Conservation (phyloP, 2,329 filamentous ascomycete species). For the Falciphora oryzae region DNA sequence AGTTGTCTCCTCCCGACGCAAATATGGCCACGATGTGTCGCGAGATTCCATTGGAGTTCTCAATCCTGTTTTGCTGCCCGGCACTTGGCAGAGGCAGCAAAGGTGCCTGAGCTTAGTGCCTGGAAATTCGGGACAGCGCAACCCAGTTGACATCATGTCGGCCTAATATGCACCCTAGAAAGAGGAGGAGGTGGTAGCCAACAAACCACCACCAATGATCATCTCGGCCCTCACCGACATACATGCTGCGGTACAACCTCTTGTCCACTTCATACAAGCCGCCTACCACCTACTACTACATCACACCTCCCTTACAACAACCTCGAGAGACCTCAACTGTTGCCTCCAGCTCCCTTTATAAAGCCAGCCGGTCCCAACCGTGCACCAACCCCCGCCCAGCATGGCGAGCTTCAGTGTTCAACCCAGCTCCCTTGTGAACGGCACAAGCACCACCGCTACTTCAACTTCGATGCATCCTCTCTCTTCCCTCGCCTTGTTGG, state of each 20-base stretch:
- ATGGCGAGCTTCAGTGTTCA: constrained; percentile 1
- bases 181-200: neutral
- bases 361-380: neutral
- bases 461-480: constrained; percentile 34
- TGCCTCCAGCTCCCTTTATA: neutral
- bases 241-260: neutral
- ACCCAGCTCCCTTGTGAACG: constrained; percentile 8
- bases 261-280: neutral
- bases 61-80: neutral
- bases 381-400: neutral
- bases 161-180: neutral
- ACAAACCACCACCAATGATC: too few relatives aligned
- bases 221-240: neutral
- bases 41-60: neutral
- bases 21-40: too few relatives aligned
- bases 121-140: neutral
- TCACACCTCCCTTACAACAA: neutral
- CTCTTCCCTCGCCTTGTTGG: constrained; percentile 43
- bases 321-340: neutral
- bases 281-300: neutral
- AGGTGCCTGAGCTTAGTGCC: too few relatives aligned
- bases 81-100: neutral
- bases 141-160: neutral
- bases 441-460: constrained; percentile 8
- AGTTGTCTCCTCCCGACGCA: too few relatives aligned